Percentiles rank a stretch among this genome's conserved stretches.
These are phyloP conservation scores for Chlamydomonas eustigma DNA, from an alignment of 139 green algal species.

Conservation along the genomic window DNA sequence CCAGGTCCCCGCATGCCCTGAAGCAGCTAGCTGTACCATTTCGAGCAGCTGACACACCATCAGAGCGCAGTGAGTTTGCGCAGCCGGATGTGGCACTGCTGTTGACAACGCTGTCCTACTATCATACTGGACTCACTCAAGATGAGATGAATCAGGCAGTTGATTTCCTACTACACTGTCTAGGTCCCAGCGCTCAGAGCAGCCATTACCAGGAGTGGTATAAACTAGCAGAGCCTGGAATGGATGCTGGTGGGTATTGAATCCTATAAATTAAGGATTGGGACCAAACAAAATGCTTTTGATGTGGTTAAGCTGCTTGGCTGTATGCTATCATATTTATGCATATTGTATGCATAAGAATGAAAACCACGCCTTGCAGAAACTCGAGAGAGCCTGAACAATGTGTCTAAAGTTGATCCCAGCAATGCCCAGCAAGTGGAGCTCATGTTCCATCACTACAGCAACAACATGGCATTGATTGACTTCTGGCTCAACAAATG, in stretches of 20 bases:
- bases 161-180: slow-evolving; percentile 23
- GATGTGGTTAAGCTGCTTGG: too few species aligned
- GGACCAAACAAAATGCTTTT: too few species aligned
- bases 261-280: too few species aligned
- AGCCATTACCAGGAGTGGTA: slow-evolving; percentile 34
- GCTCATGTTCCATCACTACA: slow-evolving; percentile 22
- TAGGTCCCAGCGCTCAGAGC: slow-evolving; percentile 33
- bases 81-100: slow-evolving; percentile 53
- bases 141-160: not conserved
- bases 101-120: slow-evolving; percentile 48
- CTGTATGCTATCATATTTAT: too few species aligned
- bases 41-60: slow-evolving; percentile 33
- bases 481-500: slow-evolving; percentile 52
- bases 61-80: slow-evolving; percentile 46
- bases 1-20: slow-evolving; percentile 23
- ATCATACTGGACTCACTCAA: slow-evolving; percentile 36
- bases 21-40: slow-evolving; percentile 52
- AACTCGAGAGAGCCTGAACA: too few species aligned
- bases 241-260: not conserved
- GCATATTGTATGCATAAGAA: too few species aligned
- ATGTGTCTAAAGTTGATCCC: slow-evolving; percentile 39
- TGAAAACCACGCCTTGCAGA: too few species aligned
- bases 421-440: slow-evolving; percentile 40
- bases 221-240: slow-evolving; percentile 18
- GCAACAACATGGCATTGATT: slow-evolving; percentile 44